Base-by-base conservation (phyloP, 208 protist genomes). In the Acanthamoeba royreba region DNA sequence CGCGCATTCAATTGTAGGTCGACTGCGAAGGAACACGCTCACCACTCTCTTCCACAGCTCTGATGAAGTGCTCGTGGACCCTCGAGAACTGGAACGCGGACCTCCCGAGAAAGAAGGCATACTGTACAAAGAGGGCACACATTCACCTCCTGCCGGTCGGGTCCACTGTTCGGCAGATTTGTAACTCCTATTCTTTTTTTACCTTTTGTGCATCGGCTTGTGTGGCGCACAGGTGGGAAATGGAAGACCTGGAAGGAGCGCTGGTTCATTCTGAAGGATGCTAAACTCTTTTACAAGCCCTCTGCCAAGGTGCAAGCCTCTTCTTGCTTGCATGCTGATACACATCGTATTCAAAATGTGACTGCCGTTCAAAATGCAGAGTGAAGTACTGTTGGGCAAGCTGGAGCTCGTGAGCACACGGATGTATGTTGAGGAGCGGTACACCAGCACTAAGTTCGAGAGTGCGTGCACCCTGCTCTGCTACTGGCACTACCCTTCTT, bases 181-280 rank as follows among this genome's bases (percentile, higher is more conserved):
- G 35, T 46, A 13, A 28, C 40, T 79, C 53, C 53, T 63, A 17
- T 17, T 55, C 19, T 9, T 55, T 55, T 55, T 55, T 25, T 55
- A 19, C 19, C 13, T n/a, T 74, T 33, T 38, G 22, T 28, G 31
- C 42, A 9, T 25, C 17, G 28, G 58, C 28, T 66, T 9, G n/a
- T 7, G 25, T 17, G 25, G 25, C 55, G 61, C 38, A 42, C 45
- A 85, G 74, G 74, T 19, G 43, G 74, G 3, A 35, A 47, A 33
- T 85, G 74, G 74, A 85, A 85, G 43, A 55, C 38, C n/a, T 85
- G 74, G 74, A 53, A 49, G 38, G 43, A 85, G 31, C 38, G 74
- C 4, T 85, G 74, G 74, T 85, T 47, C 74, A 53, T 85, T 45
- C 74, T 85, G 25, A 85, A 85, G 43, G n/a, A 85, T 45, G 74